Base-by-base conservation (phyloP, 2,329 filamentous ascomycete species). In the Paecilomyces niveus region DNA sequence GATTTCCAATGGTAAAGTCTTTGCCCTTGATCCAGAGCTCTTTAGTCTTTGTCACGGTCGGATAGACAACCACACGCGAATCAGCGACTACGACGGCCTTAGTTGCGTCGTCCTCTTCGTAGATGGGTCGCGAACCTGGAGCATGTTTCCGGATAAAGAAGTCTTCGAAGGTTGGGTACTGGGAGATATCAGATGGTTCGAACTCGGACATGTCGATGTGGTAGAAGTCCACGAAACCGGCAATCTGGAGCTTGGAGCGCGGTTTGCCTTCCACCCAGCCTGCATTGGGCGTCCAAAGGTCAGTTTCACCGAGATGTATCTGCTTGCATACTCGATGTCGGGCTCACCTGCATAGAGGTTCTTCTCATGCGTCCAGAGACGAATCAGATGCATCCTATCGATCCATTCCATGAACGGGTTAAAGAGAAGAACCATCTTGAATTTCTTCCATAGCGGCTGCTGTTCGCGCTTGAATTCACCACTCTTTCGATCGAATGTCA, bases 21-120 rank as follows among this genome's bases (percentile, higher is more conserved):
- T 63, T 66, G 1, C 76, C 76, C 59, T 79, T 79, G 59, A 79
- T 76, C 76, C 76, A 78, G 33, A 76, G 63, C 52, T 62, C 67
- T 56, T 67, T 67, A 3, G 69, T 69, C 54, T 69, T 63, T 6
- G 65, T 63, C 9, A 78, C 68, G 6, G 68, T 69, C 3, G 69
- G 63, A 61, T 74, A 77, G 1, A 70, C 67, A 3, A 76, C 73
- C 18, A 73, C 66, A 3, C 74, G 68, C n/a, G 66, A 73, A 64
- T 77, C 74, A 11, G 74, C 68, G 10, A 74, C 70, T 0, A 70
- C 61, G 0, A 73, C 65, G 0, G 74, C 74, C 0, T 62, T 59
- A 0, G 61, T 65, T 0, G 65, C 59, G 54, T 76, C 63, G 2
- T 67, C 57, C 6, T 61, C 31, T 18, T 61, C 58, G 49, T 63